Base-by-base conservation (phyloP, 177 flowering plant species). In the Vitis hybrid region DNA sequence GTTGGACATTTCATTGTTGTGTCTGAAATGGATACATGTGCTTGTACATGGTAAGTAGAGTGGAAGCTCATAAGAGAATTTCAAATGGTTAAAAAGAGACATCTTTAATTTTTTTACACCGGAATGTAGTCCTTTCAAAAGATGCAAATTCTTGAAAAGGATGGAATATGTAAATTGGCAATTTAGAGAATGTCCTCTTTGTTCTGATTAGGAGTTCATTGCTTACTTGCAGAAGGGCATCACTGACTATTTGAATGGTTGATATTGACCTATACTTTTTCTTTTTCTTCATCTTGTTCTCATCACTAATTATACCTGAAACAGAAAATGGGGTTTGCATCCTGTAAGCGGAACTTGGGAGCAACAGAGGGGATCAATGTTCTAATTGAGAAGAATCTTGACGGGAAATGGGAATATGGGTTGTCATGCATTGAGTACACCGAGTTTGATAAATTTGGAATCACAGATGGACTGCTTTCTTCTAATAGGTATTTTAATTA, bases 281-380 rank as follows among this genome's bases (percentile, higher is more conserved):
- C 29, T 26, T 26, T 26, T 26, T 26, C 29, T 26, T 26, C 29
- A 26, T 26, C 29, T 26, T 45, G 19, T 67, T 45, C 33, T 26
- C 4, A 8, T 26, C 29, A 26, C 52, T 48, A 31, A 58, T 66
- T 71, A 19, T 7, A 29, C 22, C 12, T 74, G 67, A 70, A 74
- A 69, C 92, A 95, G 99, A 95, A 95, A 84, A 70, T 95, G 59
- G 99, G 99, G 1, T 95, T 95, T 84, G 99, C 98, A 63, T 93
- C 99, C 1, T 95, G 99, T 74, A 76, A 84, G 78, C 76, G 97
- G 67, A 86, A 78, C 63, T 45, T 68, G 19, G 97, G 96, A 66
- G 99, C 99, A 71, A 93, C 99, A 62, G 99, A 93, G 81, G 99
- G 99, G 78, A 83, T 91, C 65, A 93, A 95, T 86, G 97, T 93